phyloP scores from a whole-genome alignment of 2,329 filamentous ascomycete genomes.

The Cladosporium phlei region DNA sequence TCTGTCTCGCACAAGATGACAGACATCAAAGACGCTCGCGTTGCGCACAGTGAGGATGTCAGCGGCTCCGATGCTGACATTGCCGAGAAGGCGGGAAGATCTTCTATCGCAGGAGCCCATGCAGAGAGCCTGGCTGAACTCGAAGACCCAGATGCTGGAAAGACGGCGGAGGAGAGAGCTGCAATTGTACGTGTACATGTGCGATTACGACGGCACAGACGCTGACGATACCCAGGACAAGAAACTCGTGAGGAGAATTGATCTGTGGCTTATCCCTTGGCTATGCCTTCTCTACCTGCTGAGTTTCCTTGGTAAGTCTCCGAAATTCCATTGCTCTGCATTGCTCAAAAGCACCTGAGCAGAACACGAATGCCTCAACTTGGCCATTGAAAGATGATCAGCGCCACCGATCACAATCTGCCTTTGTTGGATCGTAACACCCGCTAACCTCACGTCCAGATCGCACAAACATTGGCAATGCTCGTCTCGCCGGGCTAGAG shows the following conservation, averaged over 20 bases:
- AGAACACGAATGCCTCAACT: too few species aligned
- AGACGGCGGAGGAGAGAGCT: conserved; percentile 59
- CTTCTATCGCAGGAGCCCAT: conserved; percentile 1
- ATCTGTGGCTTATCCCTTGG: conserved; percentile 59
- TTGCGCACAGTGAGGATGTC: conserved; percentile 10
- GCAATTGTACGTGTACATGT: conserved; percentile 49
- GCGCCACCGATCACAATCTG: too few species aligned
- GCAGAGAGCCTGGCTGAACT: conserved; percentile 11
- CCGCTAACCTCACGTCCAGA: conserved; percentile 24
- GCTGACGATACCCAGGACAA: too few species aligned
- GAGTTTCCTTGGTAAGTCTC: conserved; percentile 59
- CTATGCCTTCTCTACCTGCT: conserved; percentile 69
- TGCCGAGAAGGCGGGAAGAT: neutral
- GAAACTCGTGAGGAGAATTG: conserved; percentile 58
- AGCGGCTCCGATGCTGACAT: conserved; percentile 6
- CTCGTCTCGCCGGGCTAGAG: conserved; percentile 52
- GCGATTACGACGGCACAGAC: too few species aligned
- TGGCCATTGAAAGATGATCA: too few species aligned
- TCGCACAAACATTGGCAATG: conserved; percentile 73
- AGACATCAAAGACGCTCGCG: conserved; percentile 5
- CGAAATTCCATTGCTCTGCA: too few species aligned
- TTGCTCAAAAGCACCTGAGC: too few species aligned
- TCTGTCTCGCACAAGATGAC: neutral
- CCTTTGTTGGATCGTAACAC: too few species aligned
- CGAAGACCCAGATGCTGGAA: conserved; percentile 59